Base-by-base conservation (phyloP, 1,284 basidiomycete species). In the Farysia itapuensis region DNA sequence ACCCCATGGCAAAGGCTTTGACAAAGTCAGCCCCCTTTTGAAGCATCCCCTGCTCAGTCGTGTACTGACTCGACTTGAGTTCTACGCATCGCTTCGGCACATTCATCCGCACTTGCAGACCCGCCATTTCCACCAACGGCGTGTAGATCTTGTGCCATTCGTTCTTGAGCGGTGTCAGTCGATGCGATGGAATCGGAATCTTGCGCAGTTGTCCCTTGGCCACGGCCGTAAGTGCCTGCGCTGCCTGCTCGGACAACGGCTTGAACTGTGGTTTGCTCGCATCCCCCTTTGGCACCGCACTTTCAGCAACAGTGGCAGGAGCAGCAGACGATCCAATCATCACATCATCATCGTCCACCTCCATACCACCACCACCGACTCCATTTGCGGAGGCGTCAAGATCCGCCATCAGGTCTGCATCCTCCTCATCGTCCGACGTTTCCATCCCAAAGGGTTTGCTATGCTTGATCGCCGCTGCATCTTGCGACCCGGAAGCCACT, bases 21-120 rank as follows among this genome's bases (percentile, higher is more conserved):
- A 96, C 86, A 75, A 98, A 98, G 78, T 98, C 94, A 16, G 91
- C 89, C n/a, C 94, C 94, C 74, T 95, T 96, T 77, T 98, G 94
- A 22, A 98, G 81, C 8, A 74, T 70, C 5, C 72, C 76, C 8
- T 76, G 66, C 19, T 74, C 69, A 4, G 63, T 59, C 3, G 94
- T 97, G 69, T 91, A 89, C 77, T 87, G 91, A 23, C 92, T 96
- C 15, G 92, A 94, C 92, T 91, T 85, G 57, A 92, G 85, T 80
- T 98, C 95, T 4, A 98, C 90, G 68, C 84, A 85, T 79, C 86
- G 84, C 70, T 90, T 81, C 74, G 86, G 85, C 16, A 91, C 84
- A 76, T 98, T 98, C 93, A 97, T 96, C 64, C 93, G 83, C 24
- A 98, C 92, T 81, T 96, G 93, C 48, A 98, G 78, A 0, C 88